Evolutionary conservation across 495 filamentous ascomycete genomes (phyloP), one percentile per base, ranked within the genome.

Genomic region (Penicillium cataractarum): DNA sequence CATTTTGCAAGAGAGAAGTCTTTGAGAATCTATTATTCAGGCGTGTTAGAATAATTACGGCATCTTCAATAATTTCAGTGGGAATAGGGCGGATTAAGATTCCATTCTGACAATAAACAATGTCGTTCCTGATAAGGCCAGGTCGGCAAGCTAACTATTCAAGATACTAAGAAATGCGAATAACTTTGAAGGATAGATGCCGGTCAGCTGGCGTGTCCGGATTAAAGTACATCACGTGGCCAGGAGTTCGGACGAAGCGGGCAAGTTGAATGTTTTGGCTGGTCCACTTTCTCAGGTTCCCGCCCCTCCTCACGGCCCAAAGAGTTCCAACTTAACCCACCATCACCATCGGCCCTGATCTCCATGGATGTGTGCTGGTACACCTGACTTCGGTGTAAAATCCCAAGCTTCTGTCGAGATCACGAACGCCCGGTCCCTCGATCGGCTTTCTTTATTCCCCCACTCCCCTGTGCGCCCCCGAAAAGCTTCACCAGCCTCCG

Each of bases 141-240:
- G n/a, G n/a, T n/a, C n/a, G n/a, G n/a, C n/a, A n/a, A n/a, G n/a
- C n/a, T n/a, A n/a, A n/a, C n/a, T n/a, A n/a, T n/a, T n/a, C n/a
- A n/a, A n/a, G n/a, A n/a, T n/a, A n/a, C n/a, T n/a, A n/a, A n/a
- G n/a, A n/a, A n/a, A n/a, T n/a, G n/a, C n/a, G n/a, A n/a, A n/a
- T n/a, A n/a, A n/a, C n/a, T n/a, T n/a, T n/a, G n/a, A n/a, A n/a
- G n/a, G n/a, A n/a, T n/a, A n/a, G n/a, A n/a, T n/a, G n/a, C n/a
- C n/a, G n/a, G n/a, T n/a, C n/a, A n/a, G n/a, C n/a, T n/a, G n/a
- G n/a, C n/a, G n/a, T n/a, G n/a, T n/a, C n/a, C n/a, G n/a, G n/a
- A n/a, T n/a, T 31, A 31, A 31, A 31, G 67, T 70, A 58, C 54
- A 70, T 72, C 70, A 72, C 70, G 70, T 72, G 70, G 51, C 29